Percentiles rank a stretch among this genome's conserved stretches.
Evolutionary conservation across 495 filamentous ascomycete species (phyloP).

Genomic region (Penicillium diatomitis): DNA sequence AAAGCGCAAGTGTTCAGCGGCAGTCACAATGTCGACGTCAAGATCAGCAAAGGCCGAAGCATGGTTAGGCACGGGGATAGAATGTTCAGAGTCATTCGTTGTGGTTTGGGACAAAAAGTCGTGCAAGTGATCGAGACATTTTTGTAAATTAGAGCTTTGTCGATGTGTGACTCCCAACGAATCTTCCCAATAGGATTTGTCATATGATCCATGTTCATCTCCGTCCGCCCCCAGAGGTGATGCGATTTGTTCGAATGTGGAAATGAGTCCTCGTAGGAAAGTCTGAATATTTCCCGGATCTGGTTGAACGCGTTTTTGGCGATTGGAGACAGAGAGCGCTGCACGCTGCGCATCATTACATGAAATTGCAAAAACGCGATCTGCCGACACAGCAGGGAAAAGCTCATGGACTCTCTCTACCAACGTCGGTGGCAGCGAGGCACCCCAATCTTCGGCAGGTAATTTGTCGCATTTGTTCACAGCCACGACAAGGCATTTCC

Average conservation of each 20-base stretch:
- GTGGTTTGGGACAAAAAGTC: slow-evolving; percentile 49
- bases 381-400: slow-evolving; percentile 28
- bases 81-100: neutral
- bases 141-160: slow-evolving; percentile 69
- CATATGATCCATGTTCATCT: slow-evolving; percentile 29
- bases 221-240: slow-evolving; percentile 36
- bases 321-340: neutral
- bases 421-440: slow-evolving; percentile 11
- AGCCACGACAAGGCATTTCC: slow-evolving; percentile 56
- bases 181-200: slow-evolving; percentile 61
- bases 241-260: slow-evolving; percentile 67
- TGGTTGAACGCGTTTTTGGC: neutral
- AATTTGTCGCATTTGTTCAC: slow-evolving; percentile 77
- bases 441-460: slow-evolving; percentile 3
- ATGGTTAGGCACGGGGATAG: neutral
- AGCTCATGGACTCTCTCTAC: slow-evolving; percentile 14
- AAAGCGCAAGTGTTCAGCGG: slow-evolving; percentile 79
- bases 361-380: slow-evolving; percentile 57
- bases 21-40: slow-evolving; percentile 74
- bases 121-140: slow-evolving; percentile 59
- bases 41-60: slow-evolving; percentile 18
- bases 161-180: slow-evolving; percentile 85
- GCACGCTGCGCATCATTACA: slow-evolving; percentile 42
- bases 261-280: slow-evolving; percentile 57
- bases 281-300: slow-evolving; percentile 59